phyloP scores from a whole-genome alignment of 192 early-diverging fungal genomes.

The Dimargaris verticillata region DNA sequence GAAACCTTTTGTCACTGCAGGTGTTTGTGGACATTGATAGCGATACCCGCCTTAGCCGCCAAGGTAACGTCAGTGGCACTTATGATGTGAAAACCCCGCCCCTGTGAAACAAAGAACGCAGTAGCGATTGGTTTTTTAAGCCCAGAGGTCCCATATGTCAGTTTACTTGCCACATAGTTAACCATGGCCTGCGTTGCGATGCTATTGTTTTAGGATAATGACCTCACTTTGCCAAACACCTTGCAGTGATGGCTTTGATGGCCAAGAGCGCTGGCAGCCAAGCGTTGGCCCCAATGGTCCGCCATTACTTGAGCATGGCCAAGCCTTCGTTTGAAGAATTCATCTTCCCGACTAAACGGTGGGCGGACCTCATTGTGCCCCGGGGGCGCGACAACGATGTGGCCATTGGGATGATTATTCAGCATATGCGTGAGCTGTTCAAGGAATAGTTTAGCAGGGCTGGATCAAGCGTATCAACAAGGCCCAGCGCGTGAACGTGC shows the following conservation, averaged over 20 bases:
- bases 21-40: slow-evolving; percentile 75
- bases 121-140: too few species aligned
- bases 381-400: slow-evolving; percentile 42
- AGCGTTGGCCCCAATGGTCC: slow-evolving; percentile 38
- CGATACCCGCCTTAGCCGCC: slow-evolving; percentile 46
- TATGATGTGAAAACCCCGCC: too few species aligned
- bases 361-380: slow-evolving; percentile 60
- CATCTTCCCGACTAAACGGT: slow-evolving; percentile 59
- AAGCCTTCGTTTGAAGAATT: slow-evolving; percentile 86
- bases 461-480: too few species aligned
- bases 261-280: slow-evolving; percentile 13
- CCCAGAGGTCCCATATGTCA: too few species aligned
- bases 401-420: slow-evolving; percentile 42
- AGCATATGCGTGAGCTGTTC: slow-evolving; percentile 30
- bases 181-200: too few species aligned
- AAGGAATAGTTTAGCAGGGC: too few species aligned
- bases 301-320: slow-evolving; percentile 51
- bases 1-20: slow-evolving; percentile 55
- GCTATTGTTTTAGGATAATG: too few species aligned
- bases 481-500: too few species aligned
- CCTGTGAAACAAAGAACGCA: too few species aligned
- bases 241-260: slow-evolving; percentile 22
- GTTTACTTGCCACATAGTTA: too few species aligned
- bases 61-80: too few species aligned
- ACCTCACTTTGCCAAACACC: too few species aligned